Percentiles rank a stretch among this genome's conserved stretches.
phyloP scores from a whole-genome alignment of 169 alveolate species.

The Cryptosporidium baileyi region DNA sequence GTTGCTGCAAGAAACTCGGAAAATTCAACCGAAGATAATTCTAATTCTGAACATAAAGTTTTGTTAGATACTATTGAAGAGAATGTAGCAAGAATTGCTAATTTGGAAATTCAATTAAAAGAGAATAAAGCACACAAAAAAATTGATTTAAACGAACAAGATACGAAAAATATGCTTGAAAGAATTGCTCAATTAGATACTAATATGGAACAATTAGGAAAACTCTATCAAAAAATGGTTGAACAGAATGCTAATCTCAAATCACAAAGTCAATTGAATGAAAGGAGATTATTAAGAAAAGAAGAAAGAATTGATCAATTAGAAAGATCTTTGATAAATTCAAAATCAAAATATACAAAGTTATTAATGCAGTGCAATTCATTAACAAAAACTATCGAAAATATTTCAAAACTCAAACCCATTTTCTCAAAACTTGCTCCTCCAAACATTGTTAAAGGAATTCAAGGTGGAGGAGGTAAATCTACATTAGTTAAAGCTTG shows the following conservation, averaged over 20 bases:
- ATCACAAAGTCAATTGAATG: slow-evolving; percentile 65
- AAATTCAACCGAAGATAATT: not conserved
- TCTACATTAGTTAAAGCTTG: slow-evolving; percentile 33
- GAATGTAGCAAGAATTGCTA: slow-evolving; percentile 29
- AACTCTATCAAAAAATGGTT: slow-evolving; percentile 71
- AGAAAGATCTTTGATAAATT: slow-evolving; percentile 71
- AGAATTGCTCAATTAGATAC: slow-evolving; percentile 72
- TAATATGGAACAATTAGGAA: slow-evolving; percentile 73
- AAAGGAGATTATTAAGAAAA: slow-evolving; percentile 72
- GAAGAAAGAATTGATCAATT: slow-evolving; percentile 75
- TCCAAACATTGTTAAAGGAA: slow-evolving; percentile 64
- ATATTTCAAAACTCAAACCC: slow-evolving; percentile 50
- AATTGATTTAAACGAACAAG: slow-evolving; percentile 69
- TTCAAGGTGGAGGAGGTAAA: slow-evolving; percentile 69
- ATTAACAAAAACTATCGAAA: slow-evolving; percentile 71
- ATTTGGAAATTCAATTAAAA: slow-evolving; percentile 36
- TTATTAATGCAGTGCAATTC: slow-evolving; percentile 73
- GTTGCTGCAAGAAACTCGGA: not conserved
- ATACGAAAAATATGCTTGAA: slow-evolving; percentile 64
- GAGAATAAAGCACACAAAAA: slow-evolving; percentile 43
- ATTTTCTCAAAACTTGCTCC: slow-evolving; percentile 61
- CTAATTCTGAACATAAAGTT: slow-evolving; percentile 8
- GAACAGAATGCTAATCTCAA: slow-evolving; percentile 73
- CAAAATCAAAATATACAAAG: slow-evolving; percentile 73
- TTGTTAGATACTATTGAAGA: slow-evolving; percentile 33